phyloP scores from a whole-genome alignment of 495 filamentous ascomycete genomes.

The Rusavskia elegans region DNA sequence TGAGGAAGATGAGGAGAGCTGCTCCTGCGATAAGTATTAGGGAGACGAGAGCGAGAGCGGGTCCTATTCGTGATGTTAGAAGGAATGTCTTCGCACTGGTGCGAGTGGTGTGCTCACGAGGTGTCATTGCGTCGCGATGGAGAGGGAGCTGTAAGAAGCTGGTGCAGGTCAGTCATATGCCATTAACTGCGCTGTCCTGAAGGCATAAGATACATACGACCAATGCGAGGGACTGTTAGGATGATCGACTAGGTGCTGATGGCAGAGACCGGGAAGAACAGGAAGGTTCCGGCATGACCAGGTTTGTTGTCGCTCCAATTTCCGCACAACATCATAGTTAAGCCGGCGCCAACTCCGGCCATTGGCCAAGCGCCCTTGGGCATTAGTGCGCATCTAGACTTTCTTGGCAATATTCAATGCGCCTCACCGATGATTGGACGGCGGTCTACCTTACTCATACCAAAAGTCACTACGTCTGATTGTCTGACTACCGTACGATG shows the following conservation, averaged over 20 bases:
- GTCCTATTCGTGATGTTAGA: conserved; percentile 19
- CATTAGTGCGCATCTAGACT: background rate
- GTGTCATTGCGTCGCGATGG: background rate
- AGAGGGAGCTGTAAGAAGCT: background rate
- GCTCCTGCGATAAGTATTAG: conserved; percentile 62
- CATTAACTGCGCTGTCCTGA: background rate
- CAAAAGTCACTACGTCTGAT: too few relatives aligned
- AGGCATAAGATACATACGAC: background rate
- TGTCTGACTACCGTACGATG: too few relatives aligned
- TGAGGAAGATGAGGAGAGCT: conserved; percentile 63
- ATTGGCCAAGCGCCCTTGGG: background rate
- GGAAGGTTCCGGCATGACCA: background rate
- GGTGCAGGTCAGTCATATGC: background rate
- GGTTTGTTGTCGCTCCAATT: background rate
- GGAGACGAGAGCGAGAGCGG: conserved; percentile 39
- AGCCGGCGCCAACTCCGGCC: background rate
- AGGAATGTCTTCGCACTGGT: background rate
- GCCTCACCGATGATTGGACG: too few relatives aligned
- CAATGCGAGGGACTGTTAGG: background rate
- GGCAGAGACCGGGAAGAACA: background rate
- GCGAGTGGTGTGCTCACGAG: background rate
- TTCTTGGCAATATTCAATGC: background rate
- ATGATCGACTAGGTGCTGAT: background rate
- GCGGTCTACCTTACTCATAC: too few relatives aligned
- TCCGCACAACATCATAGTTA: too few relatives aligned